These are phyloP conservation scores for Termitomyces sp. DNA, from an alignment of 1,284 basidiomycete species.

Conservation along the genomic window DNA sequence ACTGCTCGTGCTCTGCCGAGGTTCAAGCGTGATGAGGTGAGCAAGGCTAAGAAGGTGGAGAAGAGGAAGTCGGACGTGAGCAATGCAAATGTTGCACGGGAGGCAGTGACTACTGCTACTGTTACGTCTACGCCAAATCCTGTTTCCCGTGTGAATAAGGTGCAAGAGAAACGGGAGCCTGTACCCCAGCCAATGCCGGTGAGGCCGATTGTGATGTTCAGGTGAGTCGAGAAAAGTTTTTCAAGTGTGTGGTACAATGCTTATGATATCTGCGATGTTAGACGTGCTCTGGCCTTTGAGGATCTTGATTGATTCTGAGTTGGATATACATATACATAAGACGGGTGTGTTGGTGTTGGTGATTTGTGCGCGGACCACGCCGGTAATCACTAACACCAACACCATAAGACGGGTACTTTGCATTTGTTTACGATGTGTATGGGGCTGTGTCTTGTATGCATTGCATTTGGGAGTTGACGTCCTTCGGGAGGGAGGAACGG, in stretches of 20 bases:
- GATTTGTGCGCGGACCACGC: no score
- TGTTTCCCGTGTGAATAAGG: no score
- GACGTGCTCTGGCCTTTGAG: background rate
- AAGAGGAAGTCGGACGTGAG: background rate
- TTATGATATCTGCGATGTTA: background rate
- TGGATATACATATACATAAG: no score
- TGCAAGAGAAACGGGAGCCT: background rate
- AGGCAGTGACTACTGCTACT: no score
- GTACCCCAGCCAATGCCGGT: background rate
- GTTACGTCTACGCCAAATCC: no score
- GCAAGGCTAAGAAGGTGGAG: background rate
- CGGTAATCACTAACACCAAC: no score
- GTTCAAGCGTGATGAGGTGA: conserved; percentile 5
- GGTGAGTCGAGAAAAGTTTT: background rate
- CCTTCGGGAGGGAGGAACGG: no score
- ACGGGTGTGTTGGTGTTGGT: no score
- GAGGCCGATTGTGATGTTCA: background rate
- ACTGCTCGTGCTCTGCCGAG: conserved; percentile 3
- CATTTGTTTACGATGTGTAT: background rate
- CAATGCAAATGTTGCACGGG: background rate
- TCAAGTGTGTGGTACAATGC: background rate
- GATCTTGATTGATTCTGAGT: background rate
- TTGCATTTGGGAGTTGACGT: no score
- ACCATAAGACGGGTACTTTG: no score
- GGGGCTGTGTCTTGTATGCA: background rate